A percentile compares a stretch with the other conserved stretches of the same genome.
Evolutionary conservation across 2,329 filamentous ascomycete genomes (phyloP).

Genomic region (Aspergillus sp.): DNA sequence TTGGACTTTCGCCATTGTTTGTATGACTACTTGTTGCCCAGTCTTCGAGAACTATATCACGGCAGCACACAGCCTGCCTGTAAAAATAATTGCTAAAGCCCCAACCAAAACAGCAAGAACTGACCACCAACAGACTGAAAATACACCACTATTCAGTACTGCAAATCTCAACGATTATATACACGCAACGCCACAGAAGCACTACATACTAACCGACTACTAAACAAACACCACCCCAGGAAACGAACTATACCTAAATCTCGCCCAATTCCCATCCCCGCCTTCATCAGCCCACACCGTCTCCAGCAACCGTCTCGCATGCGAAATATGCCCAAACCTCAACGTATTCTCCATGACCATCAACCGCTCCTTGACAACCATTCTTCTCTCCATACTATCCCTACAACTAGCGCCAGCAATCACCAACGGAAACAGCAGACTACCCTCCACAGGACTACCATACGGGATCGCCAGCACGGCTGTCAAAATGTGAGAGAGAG

Average conservation of each 20-base stretch:
- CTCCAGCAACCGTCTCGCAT: slow-evolving; percentile 44
- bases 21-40: too few species aligned
- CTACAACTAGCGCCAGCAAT: slow-evolving; percentile 46
- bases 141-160: too few species aligned
- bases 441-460: slow-evolving; percentile 45
- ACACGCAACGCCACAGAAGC: too few species aligned
- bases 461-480: slow-evolving; percentile 45
- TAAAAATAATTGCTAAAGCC: too few species aligned
- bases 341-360: slow-evolving; percentile 50
- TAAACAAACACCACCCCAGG: slow-evolving; percentile 32
- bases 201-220: too few species aligned
- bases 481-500: slow-evolving; percentile 40
- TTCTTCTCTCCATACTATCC: slow-evolving; percentile 35
- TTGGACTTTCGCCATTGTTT: too few species aligned
- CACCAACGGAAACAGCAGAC: slow-evolving; percentile 46
- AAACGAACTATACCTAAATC: slow-evolving; percentile 30
- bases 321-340: slow-evolving; percentile 48
- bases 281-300: slow-evolving; percentile 39
- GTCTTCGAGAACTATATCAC: too few species aligned
- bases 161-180: too few species aligned
- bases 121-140: too few species aligned
- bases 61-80: too few species aligned
- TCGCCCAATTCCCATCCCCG: slow-evolving; percentile 32
- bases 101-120: too few species aligned
- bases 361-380: slow-evolving; percentile 44